Percentiles rank a stretch among this genome's conserved stretches.
Conservation (phyloP, 2,329 filamentous ascomycete species). For the Neofusicoccum ribis region DNA sequence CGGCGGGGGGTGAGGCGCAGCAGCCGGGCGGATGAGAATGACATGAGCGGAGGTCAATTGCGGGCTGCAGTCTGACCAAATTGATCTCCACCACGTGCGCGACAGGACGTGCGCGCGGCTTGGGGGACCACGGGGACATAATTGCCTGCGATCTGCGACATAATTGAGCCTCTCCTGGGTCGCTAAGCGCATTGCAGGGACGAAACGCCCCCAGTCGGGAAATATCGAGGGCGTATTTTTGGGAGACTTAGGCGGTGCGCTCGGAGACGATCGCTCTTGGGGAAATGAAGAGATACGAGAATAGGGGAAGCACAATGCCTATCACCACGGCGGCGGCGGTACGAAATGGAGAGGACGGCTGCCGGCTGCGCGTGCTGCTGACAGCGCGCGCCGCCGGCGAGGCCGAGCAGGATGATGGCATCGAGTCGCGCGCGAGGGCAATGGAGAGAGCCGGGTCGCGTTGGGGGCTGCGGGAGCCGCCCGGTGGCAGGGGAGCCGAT, state of each 20-base stretch:
- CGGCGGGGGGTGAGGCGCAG: constrained; percentile 16
- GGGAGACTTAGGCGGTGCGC: constrained; percentile 6
- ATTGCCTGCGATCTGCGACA: not conserved
- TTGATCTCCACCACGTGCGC: constrained; percentile 16
- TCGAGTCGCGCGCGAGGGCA: not conserved
- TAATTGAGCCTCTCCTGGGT: constrained; percentile 4
- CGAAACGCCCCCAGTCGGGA: constrained; percentile 13
- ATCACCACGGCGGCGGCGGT: not conserved
- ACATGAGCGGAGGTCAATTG: constrained; percentile 16
- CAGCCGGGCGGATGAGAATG: constrained; percentile 15
- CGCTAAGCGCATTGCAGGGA: not conserved
- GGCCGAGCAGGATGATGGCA: not conserved
- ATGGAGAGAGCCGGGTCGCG: not conserved
- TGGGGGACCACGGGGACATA: not conserved
- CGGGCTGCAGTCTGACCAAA: not conserved
- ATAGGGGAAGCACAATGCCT: constrained; percentile 13
- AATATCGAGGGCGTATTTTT: constrained; percentile 10
- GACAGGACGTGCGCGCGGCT: constrained; percentile 1
- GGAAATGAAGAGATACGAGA: constrained; percentile 17
- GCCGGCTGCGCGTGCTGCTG: not conserved
- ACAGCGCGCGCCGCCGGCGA: not conserved
- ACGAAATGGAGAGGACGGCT: not conserved
- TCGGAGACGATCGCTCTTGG: constrained; percentile 1
- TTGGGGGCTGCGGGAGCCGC: constrained; percentile 8
- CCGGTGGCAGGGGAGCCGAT: constrained; percentile 1